Evolutionary conservation across 1,284 basidiomycete species (phyloP), one percentile per base, ranked within the genome.

Genomic region (Fomitopsis betulina): DNA sequence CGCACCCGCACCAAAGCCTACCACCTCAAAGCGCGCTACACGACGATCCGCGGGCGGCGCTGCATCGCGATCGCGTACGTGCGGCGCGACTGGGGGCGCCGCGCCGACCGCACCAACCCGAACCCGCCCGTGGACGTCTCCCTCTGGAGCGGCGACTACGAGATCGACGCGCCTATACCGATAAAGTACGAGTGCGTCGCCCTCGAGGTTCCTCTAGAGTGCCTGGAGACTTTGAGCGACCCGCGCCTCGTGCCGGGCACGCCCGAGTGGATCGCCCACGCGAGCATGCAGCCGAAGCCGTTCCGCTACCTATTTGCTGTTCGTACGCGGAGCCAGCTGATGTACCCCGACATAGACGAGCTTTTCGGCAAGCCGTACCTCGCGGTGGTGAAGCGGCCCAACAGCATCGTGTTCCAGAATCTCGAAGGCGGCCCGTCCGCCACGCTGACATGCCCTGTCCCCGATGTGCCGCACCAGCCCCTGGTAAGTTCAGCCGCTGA

Each of bases 51-150:
- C 17, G 75, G 74, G 1, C 68, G 70, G 25, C 72, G 76, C n/a
- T 84, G 83, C 3, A 82, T 90, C 56, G 79, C 82, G 68, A 78
- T 90, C 19, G 77, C 80, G 0, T 88, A 81, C 65, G 66, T 77
- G 10, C 73, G 73, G 27, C 70, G 76, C 47, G 75, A 75, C 15
- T 71, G 68, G 64, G 67, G 52, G 68, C 72, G 50, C 32, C 57
- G 53, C 9, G 19, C 19, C 13, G 27, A 62, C 27, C 55, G 54
- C 45, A 61, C 61, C 68, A 67, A 53, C 55, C 66, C 64, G 27
- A 64, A 70, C 75, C 75, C 52, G 54, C 71, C 55, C 19, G 65
- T 77, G 35, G 72, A 84, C 63, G 73, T 80, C 4, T 78, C 80
- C 5, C 70, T 78, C 54, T 82, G 76, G 58, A 76, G 76, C 51